A percentile compares a stretch with the other conserved stretches of the same genome.
Evolutionary conservation across 805 yeast species (phyloP).

Genomic region (Candida caryicola): DNA sequence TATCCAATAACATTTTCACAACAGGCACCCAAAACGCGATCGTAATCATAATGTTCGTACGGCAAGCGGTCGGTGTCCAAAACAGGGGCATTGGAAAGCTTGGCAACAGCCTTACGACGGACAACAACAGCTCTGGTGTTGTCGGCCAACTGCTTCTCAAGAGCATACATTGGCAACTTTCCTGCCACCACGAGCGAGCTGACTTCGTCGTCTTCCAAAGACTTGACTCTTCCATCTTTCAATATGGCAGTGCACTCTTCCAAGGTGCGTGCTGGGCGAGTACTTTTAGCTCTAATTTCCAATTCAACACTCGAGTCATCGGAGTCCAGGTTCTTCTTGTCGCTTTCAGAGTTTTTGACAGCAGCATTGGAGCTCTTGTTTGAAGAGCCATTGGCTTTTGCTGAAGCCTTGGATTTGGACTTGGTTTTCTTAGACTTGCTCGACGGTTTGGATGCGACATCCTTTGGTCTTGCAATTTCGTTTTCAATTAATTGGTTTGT

Average conservation of each 20-base stretch:
- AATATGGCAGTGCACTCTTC: conserved; percentile 62
- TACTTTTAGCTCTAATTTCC: conserved; percentile 19
- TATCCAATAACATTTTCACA: conserved; percentile 98
- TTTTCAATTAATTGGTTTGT: conserved; percentile 39
- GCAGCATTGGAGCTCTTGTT: neutral
- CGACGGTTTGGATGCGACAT: conserved; percentile 4
- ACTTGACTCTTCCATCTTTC: conserved; percentile 69
- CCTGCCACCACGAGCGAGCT: conserved; percentile 67
- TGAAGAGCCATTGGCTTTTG: conserved; percentile 17
- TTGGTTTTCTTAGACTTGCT: conserved; percentile 2
- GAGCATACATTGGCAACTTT: conserved; percentile 85
- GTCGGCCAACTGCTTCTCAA: conserved; percentile 88
- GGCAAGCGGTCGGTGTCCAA: conserved; percentile 74
- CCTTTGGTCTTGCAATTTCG: conserved; percentile 32
- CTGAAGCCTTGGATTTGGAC: conserved; percentile 12
- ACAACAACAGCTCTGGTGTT: conserved; percentile 89
- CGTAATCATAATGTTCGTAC: conserved; percentile 80
- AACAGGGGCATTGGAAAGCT: conserved; percentile 76
- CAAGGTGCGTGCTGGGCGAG: conserved; percentile 39
- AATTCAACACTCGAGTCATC: conserved; percentile 21
- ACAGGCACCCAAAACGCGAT: conserved; percentile 96
- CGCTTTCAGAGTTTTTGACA: neutral
- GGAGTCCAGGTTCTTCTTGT: conserved; percentile 8
- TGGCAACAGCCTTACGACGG: conserved; percentile 90
- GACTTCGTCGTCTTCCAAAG: conserved; percentile 71